Base-by-base conservation (phyloP, 352 stramenopile species). In the Phytopythium oedochilum region DNA sequence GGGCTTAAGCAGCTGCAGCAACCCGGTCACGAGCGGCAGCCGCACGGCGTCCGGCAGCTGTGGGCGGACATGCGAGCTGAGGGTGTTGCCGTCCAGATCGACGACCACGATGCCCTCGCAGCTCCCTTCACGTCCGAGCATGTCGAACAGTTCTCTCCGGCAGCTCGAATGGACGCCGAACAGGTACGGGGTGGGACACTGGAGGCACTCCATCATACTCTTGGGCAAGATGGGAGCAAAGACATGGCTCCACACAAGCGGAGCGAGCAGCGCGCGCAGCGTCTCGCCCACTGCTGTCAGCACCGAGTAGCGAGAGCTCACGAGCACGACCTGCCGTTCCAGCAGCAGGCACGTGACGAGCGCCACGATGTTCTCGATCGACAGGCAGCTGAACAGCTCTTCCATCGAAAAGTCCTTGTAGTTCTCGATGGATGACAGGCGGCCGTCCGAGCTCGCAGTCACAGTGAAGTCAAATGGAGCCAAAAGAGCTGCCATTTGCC, bases 91-190 rank as follows among this genome's bases (percentile, higher is more conserved):
- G 32, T 91, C 81, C 31, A 91, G 54, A 63, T 91, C 76, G n/a
- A 88, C 79, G 25, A 89, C 71, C 3, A 89, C 71, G 53, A 89
- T 87, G 38, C 70, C 73, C 6, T 88, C 76, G 25, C 78, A 84
- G 51, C 78, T 88, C n/a, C 78, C 78, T 75, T 89, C 78, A 11
- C 79, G 68, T 22, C 70, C 53, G n/a, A 90, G 73, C 75, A 89
- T 89, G 34, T 92, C 82, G 12, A 71, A 68, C 38, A 92, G 59
- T 39, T 92, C 79, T 3, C 46, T 55, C 39, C 70, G 71, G 57
- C 90, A 90, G 55, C 77, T 90, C 18, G 80, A 66, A 50, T 94
- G 82, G 3, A 92, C 74, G n/a, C 84, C 84, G 54, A 94, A 94
- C n/a, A 94, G 47, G 48, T 88, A 94, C 22, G 84, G 84, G 10